These are phyloP conservation scores for Tricholoma sp. DNA, from an alignment of 768 basidiomycete genomes.

Conservation along the genomic window DNA sequence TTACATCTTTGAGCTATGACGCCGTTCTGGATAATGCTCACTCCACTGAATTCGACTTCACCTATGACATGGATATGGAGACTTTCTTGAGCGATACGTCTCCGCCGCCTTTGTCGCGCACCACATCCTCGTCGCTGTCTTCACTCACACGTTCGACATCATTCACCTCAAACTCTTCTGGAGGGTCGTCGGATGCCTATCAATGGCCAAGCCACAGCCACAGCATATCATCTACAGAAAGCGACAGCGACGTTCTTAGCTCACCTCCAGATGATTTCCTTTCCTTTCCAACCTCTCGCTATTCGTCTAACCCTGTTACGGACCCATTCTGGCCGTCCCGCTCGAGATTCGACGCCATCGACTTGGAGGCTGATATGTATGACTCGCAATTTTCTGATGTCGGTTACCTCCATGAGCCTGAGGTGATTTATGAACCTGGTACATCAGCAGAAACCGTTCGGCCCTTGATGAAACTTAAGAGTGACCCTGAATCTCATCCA, in stretches of 20 bases:
- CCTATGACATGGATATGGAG: slow-evolving; percentile 14
- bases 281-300: slow-evolving; percentile 15
- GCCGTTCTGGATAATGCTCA: slow-evolving; percentile 1
- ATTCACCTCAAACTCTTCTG: slow-evolving; percentile 28
- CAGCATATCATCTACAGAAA: slow-evolving; percentile 19
- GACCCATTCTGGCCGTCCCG: slow-evolving; percentile 18
- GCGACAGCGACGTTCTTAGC: slow-evolving; percentile 21
- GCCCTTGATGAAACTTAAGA: slow-evolving; percentile 15
- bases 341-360: slow-evolving; percentile 11
- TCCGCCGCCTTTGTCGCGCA: slow-evolving; percentile 27
- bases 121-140: slow-evolving; percentile 25
- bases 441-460: slow-evolving; percentile 43
- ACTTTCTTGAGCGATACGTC: slow-evolving; percentile 11
- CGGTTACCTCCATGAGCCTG: slow-evolving; percentile 12
- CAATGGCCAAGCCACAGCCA: slow-evolving; percentile 13
- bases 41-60: slow-evolving; percentile 2
- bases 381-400: slow-evolving; percentile 10
- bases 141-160: slow-evolving; percentile 42
- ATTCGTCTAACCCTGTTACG: slow-evolving; percentile 16
- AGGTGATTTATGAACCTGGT: slow-evolving; percentile 33
- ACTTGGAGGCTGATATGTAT: slow-evolving; percentile 3
- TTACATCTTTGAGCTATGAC: not conserved
- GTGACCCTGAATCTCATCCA: slow-evolving; percentile 2
- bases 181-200: slow-evolving; percentile 21
- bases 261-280: slow-evolving; percentile 22